These are phyloP conservation scores for Graphiopsis chlorocephala DNA, from an alignment of 2,329 filamentous ascomycete genomes.

Conservation along the genomic window DNA sequence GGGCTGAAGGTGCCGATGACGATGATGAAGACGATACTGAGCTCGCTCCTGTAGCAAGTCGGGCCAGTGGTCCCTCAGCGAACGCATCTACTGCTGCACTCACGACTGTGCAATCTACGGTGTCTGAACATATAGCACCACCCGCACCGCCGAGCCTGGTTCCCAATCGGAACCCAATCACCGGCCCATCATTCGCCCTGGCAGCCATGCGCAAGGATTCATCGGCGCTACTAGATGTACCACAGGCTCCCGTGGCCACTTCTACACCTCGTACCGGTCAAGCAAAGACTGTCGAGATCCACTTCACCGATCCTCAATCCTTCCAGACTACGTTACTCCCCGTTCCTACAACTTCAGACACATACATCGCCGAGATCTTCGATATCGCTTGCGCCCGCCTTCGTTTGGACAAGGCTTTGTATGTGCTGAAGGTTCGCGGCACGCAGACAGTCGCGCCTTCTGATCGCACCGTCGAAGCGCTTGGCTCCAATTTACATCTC, in stretches of 20 bases:
- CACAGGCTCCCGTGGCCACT: constrained; percentile 41
- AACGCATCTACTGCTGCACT: constrained; percentile 35
- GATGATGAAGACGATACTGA: constrained; percentile 26
- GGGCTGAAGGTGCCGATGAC: constrained; percentile 68
- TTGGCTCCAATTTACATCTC: constrained; percentile 71
- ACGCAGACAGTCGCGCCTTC: constrained; percentile 72
- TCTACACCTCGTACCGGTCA: constrained; percentile 60
- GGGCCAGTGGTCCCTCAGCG: constrained; percentile 31
- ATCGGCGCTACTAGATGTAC: constrained; percentile 43
- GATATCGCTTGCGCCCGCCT: constrained; percentile 75
- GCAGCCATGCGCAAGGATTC: constrained; percentile 45
- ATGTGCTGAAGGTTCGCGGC: constrained; percentile 73
- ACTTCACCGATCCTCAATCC: constrained; percentile 65
- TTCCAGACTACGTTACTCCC: constrained; percentile 69
- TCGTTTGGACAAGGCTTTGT: constrained; percentile 73
- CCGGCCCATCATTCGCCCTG: constrained; percentile 48
- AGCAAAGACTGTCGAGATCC: constrained; percentile 68
- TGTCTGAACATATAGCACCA: constrained; percentile 34
- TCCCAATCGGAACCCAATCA: constrained; percentile 51
- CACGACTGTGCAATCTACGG: constrained; percentile 33
- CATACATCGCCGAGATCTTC: constrained; percentile 77
- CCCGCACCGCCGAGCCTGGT: constrained; percentile 29
- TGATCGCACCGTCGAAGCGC: constrained; percentile 74
- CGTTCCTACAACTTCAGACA: constrained; percentile 75
- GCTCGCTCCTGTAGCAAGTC: not conserved